phyloP scores from a whole-genome alignment of 805 yeast genomes.

The Blastobotrys americana region DNA sequence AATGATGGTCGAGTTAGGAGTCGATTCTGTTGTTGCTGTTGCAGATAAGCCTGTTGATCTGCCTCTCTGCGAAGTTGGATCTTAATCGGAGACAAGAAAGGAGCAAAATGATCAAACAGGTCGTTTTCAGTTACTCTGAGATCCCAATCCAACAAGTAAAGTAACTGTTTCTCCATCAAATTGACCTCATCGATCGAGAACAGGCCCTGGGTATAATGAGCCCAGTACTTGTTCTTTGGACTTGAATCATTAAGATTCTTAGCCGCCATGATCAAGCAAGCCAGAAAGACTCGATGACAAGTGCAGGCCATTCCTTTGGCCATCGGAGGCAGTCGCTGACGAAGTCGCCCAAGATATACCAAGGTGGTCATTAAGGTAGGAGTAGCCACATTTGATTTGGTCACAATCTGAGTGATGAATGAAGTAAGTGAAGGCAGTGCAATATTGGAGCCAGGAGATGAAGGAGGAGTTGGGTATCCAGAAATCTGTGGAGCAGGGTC shows the following conservation, averaged over 20 bases:
- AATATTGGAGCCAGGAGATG: constrained; percentile 15
- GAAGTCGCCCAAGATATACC: constrained; percentile 71
- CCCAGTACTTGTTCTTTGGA: constrained; percentile 96
- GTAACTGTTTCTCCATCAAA: constrained; percentile 82
- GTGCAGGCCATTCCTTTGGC: constrained; percentile 88
- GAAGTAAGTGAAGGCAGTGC: constrained; percentile 26
- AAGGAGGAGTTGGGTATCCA: constrained; percentile 8
- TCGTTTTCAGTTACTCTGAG: constrained; percentile 65
- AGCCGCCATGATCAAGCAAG: constrained; percentile 85
- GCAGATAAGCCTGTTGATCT: constrained; percentile 3
- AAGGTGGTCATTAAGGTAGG: constrained; percentile 91
- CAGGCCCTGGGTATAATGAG: constrained; percentile 82
- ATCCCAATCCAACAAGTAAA: constrained; percentile 80
- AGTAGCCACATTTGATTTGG: constrained; percentile 84
- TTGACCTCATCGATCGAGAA: constrained; percentile 73
- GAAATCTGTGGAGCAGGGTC: constrained; percentile 19
- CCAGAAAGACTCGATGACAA: constrained; percentile 84
- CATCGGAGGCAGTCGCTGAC: constrained; percentile 72
- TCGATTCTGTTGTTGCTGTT: neutral
- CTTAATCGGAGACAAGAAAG: constrained; percentile 72
- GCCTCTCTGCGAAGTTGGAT: constrained; percentile 32
- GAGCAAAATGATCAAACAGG: constrained; percentile 58
- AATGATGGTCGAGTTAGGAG: constrained; percentile 2
- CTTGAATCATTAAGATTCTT: constrained; percentile 88
- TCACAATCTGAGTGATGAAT: constrained; percentile 68